Base-by-base conservation (phyloP, 2,329 filamentous ascomycete species). In the Fonsecaea erecta region DNA sequence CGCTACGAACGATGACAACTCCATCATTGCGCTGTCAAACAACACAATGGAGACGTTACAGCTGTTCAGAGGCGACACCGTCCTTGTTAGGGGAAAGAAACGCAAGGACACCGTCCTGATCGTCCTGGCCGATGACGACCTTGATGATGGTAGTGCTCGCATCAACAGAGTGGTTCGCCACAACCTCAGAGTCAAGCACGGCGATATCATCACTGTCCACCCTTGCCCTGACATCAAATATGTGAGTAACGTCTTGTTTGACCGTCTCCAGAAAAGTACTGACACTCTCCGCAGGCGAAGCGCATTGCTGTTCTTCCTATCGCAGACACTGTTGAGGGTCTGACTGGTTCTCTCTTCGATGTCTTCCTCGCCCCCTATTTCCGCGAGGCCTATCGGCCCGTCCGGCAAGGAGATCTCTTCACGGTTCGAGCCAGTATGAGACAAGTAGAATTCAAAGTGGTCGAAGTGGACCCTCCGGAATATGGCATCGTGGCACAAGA, bases 201-300 rank as follows among this genome's bases (percentile, higher is more conserved):
- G 95, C 77, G 95, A 99, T 77, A 91, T 98, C 77, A 90, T 99
- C 81, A 97, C 93, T 67, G 93, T 99, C 70, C 93, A 98, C 82
- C 88, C 96, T 62, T 99, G 95, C 84, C 94, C 95, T 18, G 95
- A 99, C 80, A 99, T 99, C 85, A 99, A 99, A 97, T 99, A 99
- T 80, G 93, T 97, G 81, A 79, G 92, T 87, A 63, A 51, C n/a
- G 21, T 51, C 52, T 18, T 16, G 26, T 37, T n/a, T 16, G 16
- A 9, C 28, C 18, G n/a, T 6, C 35, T 24, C 32, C 14, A 18
- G 30, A 28, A 54, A 18, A 21, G 16, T 43, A 21, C 62, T 68
- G 40, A 69, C 56, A 1, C 26, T 32, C 30, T 63, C 24, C 64
- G 59, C 70, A 97, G 93, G 95, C 96, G 81, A 99, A 99, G 87